Base-by-base conservation (phyloP, 495 filamentous ascomycete species). In the Talaromyces thailandensis region DNA sequence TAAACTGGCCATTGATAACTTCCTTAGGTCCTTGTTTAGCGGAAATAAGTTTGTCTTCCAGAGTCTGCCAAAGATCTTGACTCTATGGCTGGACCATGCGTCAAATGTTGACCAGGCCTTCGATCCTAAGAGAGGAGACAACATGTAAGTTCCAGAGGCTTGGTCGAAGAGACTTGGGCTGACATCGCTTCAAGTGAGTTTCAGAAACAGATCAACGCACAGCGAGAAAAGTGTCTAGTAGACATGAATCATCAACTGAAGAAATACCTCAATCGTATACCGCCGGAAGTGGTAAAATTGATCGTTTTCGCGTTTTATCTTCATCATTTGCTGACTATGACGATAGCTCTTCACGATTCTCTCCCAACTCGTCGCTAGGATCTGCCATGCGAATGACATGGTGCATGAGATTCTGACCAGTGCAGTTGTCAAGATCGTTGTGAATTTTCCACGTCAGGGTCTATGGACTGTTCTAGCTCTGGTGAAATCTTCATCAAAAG, bases 31-130 rank as follows among this genome's bases (percentile, higher is more conserved):
- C 25, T 80, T 97, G 45, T 83, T 82, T 21, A 93, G 86, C 69
- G 94, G 94, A 7, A 89, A 89, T 40, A 99, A 98, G 75, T 97
- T 98, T 71, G 85, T 96, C 24, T 95, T 93, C 66, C 91, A 97
- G 68, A 96, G 92, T 0, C 76, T 99, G 31, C 94, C 94, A 11
- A 87, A 93, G 57, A 76, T 96, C 23, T 70, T 99, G 25, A 98
- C 95, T 0, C 79, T 99, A 16, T 99, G 94, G 92, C 79, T 98
- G 29, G 94, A 97, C 69, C 82, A 98, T 61, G 93, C 91, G 4
- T 85, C 86, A 6, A 85, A 88, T 53, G 81, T 90, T 52, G 80
- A 86, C 60, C 84, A 87, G 64, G 75, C 82, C 24, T 75, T 88
- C 35, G 88, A 91, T 64, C 80, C 84, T 8, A 88, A 85, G 66